Evolutionary conservation across 768 basidiomycete genomes (phyloP).

Genomic region (Suillus americanus): DNA sequence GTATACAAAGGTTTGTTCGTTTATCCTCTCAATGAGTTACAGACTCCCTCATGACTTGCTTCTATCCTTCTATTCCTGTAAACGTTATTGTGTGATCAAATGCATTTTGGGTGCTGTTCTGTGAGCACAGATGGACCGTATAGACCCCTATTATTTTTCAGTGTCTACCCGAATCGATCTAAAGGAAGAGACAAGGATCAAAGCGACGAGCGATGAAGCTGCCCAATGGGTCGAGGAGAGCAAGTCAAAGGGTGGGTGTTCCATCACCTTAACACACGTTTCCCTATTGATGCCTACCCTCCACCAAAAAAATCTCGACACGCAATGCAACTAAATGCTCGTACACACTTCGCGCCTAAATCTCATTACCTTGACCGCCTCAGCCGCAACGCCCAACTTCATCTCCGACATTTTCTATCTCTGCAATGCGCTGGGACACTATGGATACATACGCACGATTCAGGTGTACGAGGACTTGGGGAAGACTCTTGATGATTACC

Average conservation of each 20-base stretch:
- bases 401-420: conserved; percentile 95
- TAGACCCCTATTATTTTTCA: conserved; percentile 82
- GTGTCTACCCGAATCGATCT: conserved; percentile 72
- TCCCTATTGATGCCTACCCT: neutral
- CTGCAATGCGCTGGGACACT: conserved; percentile 82
- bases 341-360: neutral
- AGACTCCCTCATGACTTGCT: conserved; percentile 1
- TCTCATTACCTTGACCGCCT: conserved; percentile 1
- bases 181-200: conserved; percentile 90
- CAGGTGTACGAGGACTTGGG: conserved; percentile 70
- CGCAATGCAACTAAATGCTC: neutral
- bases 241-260: conserved; percentile 41
- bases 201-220: conserved; percentile 88
- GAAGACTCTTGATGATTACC: conserved; percentile 75
- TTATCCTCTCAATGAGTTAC: neutral
- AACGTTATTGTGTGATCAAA: neutral
- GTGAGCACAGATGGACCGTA: conserved; percentile 73
- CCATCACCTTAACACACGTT: neutral
- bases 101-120: neutral
- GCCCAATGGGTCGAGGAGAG: conserved; percentile 64
- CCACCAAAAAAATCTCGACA: neutral
- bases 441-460: conserved; percentile 82
- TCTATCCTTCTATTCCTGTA: neutral
- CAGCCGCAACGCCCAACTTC: conserved; percentile 80
- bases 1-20: conserved; percentile 70